Percentiles rank a stretch among this genome's conserved stretches.
phyloP scores from a whole-genome alignment of 306 rosid genomes.

The Abrus pulchellus region DNA sequence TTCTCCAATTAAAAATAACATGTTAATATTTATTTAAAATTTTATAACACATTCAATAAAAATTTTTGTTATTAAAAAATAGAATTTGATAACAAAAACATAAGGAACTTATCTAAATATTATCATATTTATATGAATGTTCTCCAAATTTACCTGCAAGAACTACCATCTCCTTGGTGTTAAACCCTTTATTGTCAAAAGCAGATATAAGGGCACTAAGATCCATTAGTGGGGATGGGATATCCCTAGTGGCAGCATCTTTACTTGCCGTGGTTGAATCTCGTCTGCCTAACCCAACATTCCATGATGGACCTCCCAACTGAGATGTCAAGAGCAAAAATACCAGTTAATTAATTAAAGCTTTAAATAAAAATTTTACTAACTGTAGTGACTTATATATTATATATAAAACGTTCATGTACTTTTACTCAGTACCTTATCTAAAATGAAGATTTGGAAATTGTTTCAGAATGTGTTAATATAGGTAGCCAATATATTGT shows the following conservation, averaged over 20 bases:
- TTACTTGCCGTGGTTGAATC: constrained; percentile 72
- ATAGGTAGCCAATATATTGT: no score
- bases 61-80: no score
- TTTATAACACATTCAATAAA: no score
- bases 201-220: constrained; percentile 53
- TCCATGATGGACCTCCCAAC: constrained; percentile 76
- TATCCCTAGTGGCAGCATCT: constrained; percentile 59
- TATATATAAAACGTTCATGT: neutral
- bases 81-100: no score
- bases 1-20: no score
- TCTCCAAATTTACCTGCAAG: constrained; percentile 60
- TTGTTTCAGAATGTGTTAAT: no score
- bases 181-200: constrained; percentile 66
- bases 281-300: constrained; percentile 68
- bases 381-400: neutral
- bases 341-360: neutral
- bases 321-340: constrained; percentile 6
- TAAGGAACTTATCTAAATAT: no score
- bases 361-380: neutral
- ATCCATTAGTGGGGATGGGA: constrained; percentile 67
- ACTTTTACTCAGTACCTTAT: neutral
- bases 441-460: no score
- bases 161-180: constrained; percentile 60
- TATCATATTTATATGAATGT: neutral
- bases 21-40: no score